phyloP scores from a whole-genome alignment of 1,284 basidiomycete genomes.

The Pseudozyma tsukubaensis region DNA sequence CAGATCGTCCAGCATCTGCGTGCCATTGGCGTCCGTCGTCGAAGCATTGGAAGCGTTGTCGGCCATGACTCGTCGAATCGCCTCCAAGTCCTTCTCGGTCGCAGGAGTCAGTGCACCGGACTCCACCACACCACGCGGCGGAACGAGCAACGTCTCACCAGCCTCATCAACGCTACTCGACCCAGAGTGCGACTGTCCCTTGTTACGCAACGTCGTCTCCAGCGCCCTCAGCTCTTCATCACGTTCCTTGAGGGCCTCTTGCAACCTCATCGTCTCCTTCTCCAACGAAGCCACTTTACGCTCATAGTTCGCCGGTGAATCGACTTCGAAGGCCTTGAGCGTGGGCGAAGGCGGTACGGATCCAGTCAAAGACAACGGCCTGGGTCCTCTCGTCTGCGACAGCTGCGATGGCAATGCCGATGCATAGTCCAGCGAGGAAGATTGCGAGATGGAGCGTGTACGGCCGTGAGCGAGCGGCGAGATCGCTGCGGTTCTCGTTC shows the following conservation, averaged over 20 bases:
- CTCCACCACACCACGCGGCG: neutral
- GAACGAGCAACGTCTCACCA: constrained; percentile 5
- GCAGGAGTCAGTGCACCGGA: constrained; percentile 33
- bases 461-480: constrained; percentile 46
- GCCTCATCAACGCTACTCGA: constrained; percentile 2
- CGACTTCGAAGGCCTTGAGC: constrained; percentile 47
- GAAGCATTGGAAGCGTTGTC: constrained; percentile 1
- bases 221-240: constrained; percentile 58
- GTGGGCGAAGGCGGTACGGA: constrained; percentile 56
- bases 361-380: constrained; percentile 55
- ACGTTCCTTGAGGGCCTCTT: constrained; percentile 58
- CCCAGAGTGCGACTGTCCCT: constrained; percentile 1
- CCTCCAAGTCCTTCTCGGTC: constrained; percentile 44
- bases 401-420: constrained; percentile 40
- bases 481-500: constrained; percentile 27
- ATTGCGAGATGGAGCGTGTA: constrained; percentile 61
- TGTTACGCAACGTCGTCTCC: constrained; percentile 35
- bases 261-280: constrained; percentile 57
- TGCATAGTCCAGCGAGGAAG: constrained; percentile 56
- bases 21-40: constrained; percentile 19
- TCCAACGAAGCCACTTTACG: constrained; percentile 59
- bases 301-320: constrained; percentile 59
- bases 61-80: constrained; percentile 36
- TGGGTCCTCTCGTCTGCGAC: constrained; percentile 39
- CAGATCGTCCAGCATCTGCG: constrained; percentile 50